These are phyloP conservation scores for Arxiozyma heterogenica DNA, from an alignment of 1,139 yeast species.

Conservation along the genomic window DNA sequence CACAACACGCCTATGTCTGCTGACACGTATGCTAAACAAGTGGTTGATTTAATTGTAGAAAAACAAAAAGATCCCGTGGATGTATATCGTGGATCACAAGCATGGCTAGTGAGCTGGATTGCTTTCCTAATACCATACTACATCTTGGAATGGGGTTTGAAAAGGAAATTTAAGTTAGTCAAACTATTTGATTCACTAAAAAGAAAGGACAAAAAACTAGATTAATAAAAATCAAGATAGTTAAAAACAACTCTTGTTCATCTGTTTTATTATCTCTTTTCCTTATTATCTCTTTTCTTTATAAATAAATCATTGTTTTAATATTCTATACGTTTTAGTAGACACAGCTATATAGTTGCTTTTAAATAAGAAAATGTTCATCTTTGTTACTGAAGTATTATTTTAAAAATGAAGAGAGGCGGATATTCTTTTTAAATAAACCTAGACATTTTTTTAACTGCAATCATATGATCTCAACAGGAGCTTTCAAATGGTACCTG, in stretches of 20 bases:
- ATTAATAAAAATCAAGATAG: not conserved
- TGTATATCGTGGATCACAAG: slow-evolving; percentile 49
- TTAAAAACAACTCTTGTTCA: not conserved
- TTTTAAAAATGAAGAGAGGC: no score
- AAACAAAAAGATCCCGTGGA: slow-evolving; percentile 35
- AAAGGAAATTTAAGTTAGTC: slow-evolving; percentile 41
- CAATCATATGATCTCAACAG: no score
- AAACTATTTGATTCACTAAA: slow-evolving; percentile 24
- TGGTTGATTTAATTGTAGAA: slow-evolving; percentile 41
- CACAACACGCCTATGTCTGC: slow-evolving; percentile 53
- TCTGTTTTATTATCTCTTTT: not conserved
- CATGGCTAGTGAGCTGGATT: slow-evolving; percentile 34
- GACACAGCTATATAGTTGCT: not conserved
- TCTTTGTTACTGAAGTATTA: not conserved
- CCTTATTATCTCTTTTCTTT: not conserved
- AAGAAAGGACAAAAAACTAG: slow-evolving; percentile 1
- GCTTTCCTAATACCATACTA: slow-evolving; percentile 38
- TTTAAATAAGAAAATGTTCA: no score
- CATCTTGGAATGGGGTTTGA: slow-evolving; percentile 39
- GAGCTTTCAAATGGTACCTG: not conserved
- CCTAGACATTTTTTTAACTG: not conserved
- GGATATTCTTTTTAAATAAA: no score
- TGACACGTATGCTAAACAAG: slow-evolving; percentile 45
- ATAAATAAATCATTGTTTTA: no score
- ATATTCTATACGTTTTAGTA: not conserved